Conservation (phyloP, 73 alveolate genomes). For the Stentor coeruleus region DNA sequence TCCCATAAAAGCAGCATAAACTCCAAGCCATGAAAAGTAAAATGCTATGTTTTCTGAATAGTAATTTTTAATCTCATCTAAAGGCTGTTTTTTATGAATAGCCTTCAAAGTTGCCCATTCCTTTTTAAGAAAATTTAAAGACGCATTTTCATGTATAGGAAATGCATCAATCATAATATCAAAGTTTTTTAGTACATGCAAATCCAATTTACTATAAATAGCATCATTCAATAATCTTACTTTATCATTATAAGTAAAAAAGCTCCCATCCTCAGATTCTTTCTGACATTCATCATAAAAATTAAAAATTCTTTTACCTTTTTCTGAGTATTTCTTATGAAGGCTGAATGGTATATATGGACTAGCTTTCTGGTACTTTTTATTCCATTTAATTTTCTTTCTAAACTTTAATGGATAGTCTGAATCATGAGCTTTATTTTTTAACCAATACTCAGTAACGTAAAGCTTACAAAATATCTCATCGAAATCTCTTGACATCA, state of each 20-base stretch:
- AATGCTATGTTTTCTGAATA: neutral
- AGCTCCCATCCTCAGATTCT: neutral
- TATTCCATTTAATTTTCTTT: neutral
- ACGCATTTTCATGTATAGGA: neutral
- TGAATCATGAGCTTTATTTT: neutral
- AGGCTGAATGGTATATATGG: neutral
- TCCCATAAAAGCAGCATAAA: neutral
- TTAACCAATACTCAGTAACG: neutral
- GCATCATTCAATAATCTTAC: too few species aligned
- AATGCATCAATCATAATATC: neutral
- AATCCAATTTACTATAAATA: neutral
- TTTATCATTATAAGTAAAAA: neutral
- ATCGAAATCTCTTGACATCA: neutral
- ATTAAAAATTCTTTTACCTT: neutral
- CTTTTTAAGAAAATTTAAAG: neutral
- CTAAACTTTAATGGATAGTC: too few species aligned
- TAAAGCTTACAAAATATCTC: neutral
- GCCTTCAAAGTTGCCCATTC: neutral
- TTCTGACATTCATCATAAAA: neutral
- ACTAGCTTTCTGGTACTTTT: neutral
- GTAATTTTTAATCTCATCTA: neutral
- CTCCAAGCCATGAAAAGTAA: neutral
- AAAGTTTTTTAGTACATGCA: neutral
- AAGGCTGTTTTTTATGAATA: neutral
- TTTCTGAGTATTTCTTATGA: too few species aligned